Conservation (phyloP, 139 green algal genomes). For the Zygnema cylindricum region DNA sequence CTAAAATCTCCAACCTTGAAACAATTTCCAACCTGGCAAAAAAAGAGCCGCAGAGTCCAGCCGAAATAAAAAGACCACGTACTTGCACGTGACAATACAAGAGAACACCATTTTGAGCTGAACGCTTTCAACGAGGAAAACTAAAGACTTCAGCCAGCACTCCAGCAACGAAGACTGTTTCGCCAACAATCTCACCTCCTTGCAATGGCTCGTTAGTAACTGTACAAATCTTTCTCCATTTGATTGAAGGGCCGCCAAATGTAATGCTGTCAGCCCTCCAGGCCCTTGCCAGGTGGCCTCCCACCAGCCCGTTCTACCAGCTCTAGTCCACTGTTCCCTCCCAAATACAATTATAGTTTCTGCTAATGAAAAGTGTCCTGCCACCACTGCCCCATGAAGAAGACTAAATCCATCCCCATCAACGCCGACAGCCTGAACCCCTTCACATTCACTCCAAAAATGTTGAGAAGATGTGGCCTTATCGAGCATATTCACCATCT, state of each 20-base stretch:
- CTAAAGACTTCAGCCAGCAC: too few relatives aligned
- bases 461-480: not conserved
- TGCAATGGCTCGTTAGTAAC: not conserved
- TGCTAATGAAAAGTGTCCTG: conserved; percentile 3
- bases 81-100: too few relatives aligned
- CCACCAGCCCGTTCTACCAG: not conserved
- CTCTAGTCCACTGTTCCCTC: not conserved
- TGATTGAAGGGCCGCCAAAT: conserved; percentile 1
- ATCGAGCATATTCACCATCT: not conserved
- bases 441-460: not conserved
- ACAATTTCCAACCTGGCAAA: too few relatives aligned
- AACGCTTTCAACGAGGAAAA: too few relatives aligned
- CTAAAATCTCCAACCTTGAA: too few relatives aligned
- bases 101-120: too few relatives aligned
- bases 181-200: not conserved
- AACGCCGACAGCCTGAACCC: not conserved
- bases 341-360: not conserved
- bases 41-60: too few relatives aligned
- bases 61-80: too few relatives aligned
- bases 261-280: not conserved
- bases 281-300: not conserved
- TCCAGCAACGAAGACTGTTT: too few relatives aligned
- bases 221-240: not conserved
- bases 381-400: not conserved
- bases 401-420: not conserved